Percentiles rank a stretch among this genome's conserved stretches.
phyloP scores from a whole-genome alignment of 495 filamentous ascomycete species.

The Penicillium argentinense region DNA sequence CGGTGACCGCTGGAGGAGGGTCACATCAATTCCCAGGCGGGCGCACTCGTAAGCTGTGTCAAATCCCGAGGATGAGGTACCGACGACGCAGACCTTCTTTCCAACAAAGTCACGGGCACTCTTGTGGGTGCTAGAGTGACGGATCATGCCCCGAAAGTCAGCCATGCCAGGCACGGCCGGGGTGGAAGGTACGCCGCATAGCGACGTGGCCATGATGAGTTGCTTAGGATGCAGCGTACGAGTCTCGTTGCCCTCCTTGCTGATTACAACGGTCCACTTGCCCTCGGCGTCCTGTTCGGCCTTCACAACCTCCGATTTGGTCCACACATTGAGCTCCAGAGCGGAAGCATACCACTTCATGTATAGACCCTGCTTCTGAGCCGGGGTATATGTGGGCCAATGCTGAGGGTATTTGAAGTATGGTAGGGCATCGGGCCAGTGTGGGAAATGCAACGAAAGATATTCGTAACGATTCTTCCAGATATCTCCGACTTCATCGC shows the following conservation, averaged over 20 bases:
- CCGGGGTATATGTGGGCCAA: conserved; percentile 65
- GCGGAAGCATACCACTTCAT: conserved; percentile 63
- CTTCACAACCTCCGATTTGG: conserved; percentile 41
- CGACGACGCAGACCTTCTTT: conserved; percentile 67
- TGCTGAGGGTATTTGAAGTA: conserved; percentile 61
- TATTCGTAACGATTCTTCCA: conserved; percentile 60
- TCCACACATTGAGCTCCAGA: conserved; percentile 72
- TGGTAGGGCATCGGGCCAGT: conserved; percentile 66
- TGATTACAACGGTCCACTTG: conserved; percentile 57
- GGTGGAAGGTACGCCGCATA: conserved; percentile 32
- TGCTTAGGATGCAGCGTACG: conserved; percentile 39
- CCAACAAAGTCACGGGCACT: conserved; percentile 52
- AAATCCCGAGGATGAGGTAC: conserved; percentile 68
- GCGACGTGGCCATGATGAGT: conserved; percentile 36
- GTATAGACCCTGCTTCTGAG: conserved; percentile 69
- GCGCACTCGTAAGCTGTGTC: conserved; percentile 66
- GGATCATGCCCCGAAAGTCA: conserved; percentile 36
- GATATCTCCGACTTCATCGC: conserved; percentile 62
- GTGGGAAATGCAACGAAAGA: conserved; percentile 63
- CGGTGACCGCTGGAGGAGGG: conserved; percentile 67
- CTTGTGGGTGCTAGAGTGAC: conserved; percentile 28
- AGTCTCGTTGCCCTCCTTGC: conserved; percentile 40
- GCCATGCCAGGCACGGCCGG: conserved; percentile 31
- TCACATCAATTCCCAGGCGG: conserved; percentile 63
- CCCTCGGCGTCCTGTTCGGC: conserved; percentile 45